Percentiles rank a stretch among this genome's conserved stretches.
Evolutionary conservation across 768 basidiomycete species (phyloP).

Genomic region (Crucibulum laeve): DNA sequence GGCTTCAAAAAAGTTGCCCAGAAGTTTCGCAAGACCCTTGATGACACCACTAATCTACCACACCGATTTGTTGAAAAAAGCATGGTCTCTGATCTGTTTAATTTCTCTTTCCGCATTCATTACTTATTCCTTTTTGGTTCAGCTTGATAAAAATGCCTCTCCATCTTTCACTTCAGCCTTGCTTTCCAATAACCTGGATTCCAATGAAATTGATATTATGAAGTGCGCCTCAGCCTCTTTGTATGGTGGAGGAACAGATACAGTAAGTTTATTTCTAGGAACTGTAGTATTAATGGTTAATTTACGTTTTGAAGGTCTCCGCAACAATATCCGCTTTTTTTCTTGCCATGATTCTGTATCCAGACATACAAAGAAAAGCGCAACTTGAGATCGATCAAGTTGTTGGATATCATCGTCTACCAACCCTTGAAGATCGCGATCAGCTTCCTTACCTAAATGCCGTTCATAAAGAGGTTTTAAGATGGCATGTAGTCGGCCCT

Average conservation of each 20-base stretch:
- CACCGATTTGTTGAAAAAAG: constrained; percentile 33
- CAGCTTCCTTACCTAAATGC: constrained; percentile 31
- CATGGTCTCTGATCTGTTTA: constrained; percentile 14
- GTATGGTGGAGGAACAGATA: constrained; percentile 29
- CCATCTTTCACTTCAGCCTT: constrained; percentile 39
- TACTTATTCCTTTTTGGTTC: background rate
- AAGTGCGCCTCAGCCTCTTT: constrained; percentile 29
- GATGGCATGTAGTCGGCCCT: constrained; percentile 22
- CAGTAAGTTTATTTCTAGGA: constrained; percentile 16
- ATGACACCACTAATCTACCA: constrained; percentile 28
- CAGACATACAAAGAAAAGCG: constrained; percentile 30
- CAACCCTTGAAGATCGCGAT: constrained; percentile 29
- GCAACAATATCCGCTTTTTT: constrained; percentile 27
- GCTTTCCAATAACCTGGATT: constrained; percentile 25
- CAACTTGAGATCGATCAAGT: constrained; percentile 35
- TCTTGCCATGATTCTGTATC: constrained; percentile 32
- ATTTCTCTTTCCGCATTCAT: background rate
- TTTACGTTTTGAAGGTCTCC: constrained; percentile 8
- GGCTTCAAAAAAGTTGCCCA: constrained; percentile 30
- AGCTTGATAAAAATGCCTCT: constrained; percentile 29
- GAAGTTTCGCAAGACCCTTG: constrained; percentile 23
- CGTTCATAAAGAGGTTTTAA: constrained; percentile 29
- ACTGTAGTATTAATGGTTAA: background rate
- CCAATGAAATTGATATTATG: constrained; percentile 31
- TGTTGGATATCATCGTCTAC: constrained; percentile 30